A percentile compares a stretch with the other conserved stretches of the same genome.
phyloP scores from a whole-genome alignment of 768 basidiomycete species.

The Hypsizygus marmoreus region DNA sequence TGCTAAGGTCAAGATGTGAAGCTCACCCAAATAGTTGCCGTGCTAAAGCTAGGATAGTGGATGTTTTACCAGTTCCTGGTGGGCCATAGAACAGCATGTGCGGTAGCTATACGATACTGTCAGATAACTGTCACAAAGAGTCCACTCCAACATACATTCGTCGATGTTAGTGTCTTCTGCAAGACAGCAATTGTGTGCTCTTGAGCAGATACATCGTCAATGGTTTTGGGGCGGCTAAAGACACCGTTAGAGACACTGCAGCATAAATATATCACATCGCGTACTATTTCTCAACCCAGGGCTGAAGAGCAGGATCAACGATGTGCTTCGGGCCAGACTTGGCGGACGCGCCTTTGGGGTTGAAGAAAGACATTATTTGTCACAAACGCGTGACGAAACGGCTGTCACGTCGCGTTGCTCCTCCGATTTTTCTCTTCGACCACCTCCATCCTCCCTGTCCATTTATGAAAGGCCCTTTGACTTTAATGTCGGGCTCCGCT shows the following conservation, averaged over 20 bases:
- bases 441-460: conserved; percentile 12
- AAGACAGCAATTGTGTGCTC: conserved; percentile 95
- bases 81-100: conserved; percentile 99
- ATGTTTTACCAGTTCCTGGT: conserved; percentile 98
- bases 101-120: conserved; percentile 66
- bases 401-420: conserved; percentile 41
- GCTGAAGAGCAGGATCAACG: conserved; percentile 66
- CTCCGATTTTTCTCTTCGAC: conserved; percentile 24
- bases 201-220: conserved; percentile 96
- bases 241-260: conserved; percentile 4
- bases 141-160: conserved; percentile 65
- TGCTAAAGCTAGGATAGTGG: conserved; percentile 92
- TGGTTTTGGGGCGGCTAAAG: conserved; percentile 90
- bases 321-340: conserved; percentile 45
- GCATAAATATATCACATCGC: conserved; percentile 22
- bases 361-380: conserved; percentile 71
- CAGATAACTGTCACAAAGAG: background rate
- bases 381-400: conserved; percentile 50
- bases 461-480: conserved; percentile 26
- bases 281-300: conserved; percentile 99
- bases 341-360: conserved; percentile 41
- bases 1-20: conserved; percentile 1
- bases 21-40: conserved; percentile 92
- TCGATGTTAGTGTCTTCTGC: conserved; percentile 84
- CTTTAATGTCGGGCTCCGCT: conserved; percentile 38